phyloP scores from a whole-genome alignment of 768 basidiomycete species.

The Suillus placidus region DNA sequence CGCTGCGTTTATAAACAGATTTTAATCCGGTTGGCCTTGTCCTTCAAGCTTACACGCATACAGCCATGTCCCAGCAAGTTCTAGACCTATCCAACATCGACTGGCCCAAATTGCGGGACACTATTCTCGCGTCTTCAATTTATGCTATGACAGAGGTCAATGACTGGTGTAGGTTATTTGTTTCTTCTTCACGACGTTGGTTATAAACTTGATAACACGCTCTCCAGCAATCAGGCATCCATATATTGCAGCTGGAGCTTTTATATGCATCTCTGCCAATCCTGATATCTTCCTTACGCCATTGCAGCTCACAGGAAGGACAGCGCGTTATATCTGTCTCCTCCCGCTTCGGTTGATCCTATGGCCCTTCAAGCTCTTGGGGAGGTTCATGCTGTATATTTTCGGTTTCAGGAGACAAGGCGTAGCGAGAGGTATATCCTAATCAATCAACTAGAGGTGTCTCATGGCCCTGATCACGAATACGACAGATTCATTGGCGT shows the following conservation, averaged over 20 bases:
- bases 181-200: neutral
- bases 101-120: neutral
- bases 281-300: conserved; percentile 9
- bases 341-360: conserved; percentile 1
- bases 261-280: conserved; percentile 1
- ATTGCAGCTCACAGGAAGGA: neutral
- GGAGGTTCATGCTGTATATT: conserved; percentile 1
- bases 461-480: neutral
- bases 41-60: neutral
- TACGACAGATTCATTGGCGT: conserved; percentile 12
- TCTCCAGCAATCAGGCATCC: conserved; percentile 9
- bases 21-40: neutral
- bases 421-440: conserved; percentile 8
- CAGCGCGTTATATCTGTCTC: neutral
- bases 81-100: neutral
- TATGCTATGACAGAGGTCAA: neutral
- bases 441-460: neutral
- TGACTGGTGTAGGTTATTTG: conserved; percentile 5
- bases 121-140: conserved; percentile 2
- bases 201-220: neutral
- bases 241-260: neutral
- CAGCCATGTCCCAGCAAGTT: neutral
- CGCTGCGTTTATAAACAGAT: neutral
- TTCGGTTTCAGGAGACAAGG: conserved; percentile 6
- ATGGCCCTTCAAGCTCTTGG: conserved; percentile 5